Evolutionary conservation across 495 filamentous ascomycete species (phyloP).

Genomic region (Aspergillus steynii): DNA sequence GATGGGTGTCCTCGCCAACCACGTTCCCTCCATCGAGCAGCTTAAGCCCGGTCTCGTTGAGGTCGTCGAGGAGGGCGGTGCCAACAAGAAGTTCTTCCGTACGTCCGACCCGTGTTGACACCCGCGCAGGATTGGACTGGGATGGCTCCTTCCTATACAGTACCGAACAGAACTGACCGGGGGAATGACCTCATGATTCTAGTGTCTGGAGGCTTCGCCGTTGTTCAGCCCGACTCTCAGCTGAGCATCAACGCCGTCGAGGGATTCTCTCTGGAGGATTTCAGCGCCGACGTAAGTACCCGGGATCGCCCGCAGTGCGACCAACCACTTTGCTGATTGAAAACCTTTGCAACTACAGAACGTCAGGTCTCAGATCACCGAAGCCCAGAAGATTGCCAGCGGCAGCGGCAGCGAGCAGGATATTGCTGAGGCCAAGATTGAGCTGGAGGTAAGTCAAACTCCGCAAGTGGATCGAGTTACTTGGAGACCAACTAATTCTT

Average conservation of each 20-base stretch:
- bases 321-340: slow-evolving; percentile 14
- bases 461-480: slow-evolving; percentile 6
- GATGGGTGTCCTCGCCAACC: slow-evolving; percentile 98
- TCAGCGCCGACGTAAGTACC: slow-evolving; percentile 73
- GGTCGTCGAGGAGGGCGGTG: slow-evolving; percentile 87
- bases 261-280: slow-evolving; percentile 90
- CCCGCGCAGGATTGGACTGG: slow-evolving; percentile 11
- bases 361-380: slow-evolving; percentile 64
- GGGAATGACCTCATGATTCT: slow-evolving; percentile 7
- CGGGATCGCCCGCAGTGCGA: slow-evolving; percentile 1
- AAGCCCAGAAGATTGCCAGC: slow-evolving; percentile 91
- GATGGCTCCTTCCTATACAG: neutral
- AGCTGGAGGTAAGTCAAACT: slow-evolving; percentile 74
- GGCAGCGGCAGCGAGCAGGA: slow-evolving; percentile 95
- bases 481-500: slow-evolving; percentile 16
- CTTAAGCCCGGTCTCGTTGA: slow-evolving; percentile 94
- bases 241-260: slow-evolving; percentile 98
- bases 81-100: slow-evolving; percentile 99
- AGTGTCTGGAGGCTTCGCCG: slow-evolving; percentile 97
- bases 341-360: slow-evolving; percentile 25
- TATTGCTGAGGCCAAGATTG: slow-evolving; percentile 96
- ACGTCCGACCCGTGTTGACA: slow-evolving; percentile 45
- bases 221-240: slow-evolving; percentile 91
- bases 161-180: slow-evolving; percentile 23
- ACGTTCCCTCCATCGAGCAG: slow-evolving; percentile 99